Conservation (phyloP, 2,329 filamentous ascomycete species). For the Colletotrichum horii region DNA sequence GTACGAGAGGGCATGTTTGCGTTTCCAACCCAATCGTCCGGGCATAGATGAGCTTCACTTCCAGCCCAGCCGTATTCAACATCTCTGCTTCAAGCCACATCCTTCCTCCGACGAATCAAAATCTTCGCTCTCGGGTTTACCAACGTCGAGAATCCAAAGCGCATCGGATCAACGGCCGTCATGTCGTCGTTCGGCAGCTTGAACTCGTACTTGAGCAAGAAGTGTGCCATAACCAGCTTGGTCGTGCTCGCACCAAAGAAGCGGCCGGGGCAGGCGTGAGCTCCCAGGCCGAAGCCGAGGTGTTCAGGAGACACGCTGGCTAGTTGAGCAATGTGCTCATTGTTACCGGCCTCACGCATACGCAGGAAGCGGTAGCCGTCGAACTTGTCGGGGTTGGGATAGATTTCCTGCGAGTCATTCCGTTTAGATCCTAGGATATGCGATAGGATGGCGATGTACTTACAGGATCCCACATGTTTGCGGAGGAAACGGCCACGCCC, state of each 20-base stretch:
- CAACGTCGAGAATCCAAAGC: conserved; percentile 3
- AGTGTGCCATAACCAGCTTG: conserved; percentile 46
- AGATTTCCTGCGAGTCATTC: neutral
- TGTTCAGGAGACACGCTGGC: conserved; percentile 40
- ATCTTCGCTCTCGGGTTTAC: neutral
- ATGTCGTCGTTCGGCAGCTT: conserved; percentile 38
- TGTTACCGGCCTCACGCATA: neutral
- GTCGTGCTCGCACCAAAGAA: conserved; percentile 52
- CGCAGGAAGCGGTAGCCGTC: conserved; percentile 5
- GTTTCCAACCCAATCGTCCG: neutral
- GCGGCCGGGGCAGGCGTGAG: conserved; percentile 51
- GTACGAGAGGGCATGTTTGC: neutral
- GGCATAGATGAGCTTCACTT: neutral
- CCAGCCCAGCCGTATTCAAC: neutral
- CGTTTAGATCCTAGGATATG: neutral
- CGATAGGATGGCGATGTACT: neutral
- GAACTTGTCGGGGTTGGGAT: neutral
- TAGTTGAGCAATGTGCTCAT: conserved; percentile 38
- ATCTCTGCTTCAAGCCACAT: neutral
- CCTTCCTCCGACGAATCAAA: neutral
- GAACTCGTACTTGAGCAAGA: conserved; percentile 46
- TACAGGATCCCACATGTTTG: neutral
- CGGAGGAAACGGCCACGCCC: neutral
- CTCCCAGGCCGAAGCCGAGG: conserved; percentile 48
- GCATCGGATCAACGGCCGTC: neutral